phyloP scores from a whole-genome alignment of 2,329 filamentous ascomycete genomes.

The Cladosporium austrohemisphaericum region DNA sequence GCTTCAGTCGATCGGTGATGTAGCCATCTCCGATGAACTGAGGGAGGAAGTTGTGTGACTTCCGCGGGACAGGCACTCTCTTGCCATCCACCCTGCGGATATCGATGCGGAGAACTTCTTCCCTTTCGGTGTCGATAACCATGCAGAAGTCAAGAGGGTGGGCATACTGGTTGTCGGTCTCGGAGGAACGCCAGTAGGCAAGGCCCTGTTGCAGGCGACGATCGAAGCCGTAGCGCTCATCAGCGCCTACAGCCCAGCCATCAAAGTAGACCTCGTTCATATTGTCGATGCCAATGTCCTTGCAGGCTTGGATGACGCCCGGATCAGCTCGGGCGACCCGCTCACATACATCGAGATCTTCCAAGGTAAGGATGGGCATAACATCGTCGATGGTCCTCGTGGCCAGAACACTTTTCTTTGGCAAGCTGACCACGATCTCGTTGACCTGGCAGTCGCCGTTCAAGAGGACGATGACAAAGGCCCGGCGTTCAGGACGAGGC shows the following conservation, averaged over 20 bases:
- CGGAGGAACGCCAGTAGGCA: conserved; percentile 31
- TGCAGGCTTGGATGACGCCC: conserved; percentile 34
- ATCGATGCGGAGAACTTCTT: conserved; percentile 32
- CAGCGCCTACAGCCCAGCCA: conserved; percentile 37
- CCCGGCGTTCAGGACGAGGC: conserved; percentile 32
- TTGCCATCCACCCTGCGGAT: conserved; percentile 33
- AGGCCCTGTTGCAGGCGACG: conserved; percentile 34
- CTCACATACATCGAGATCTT: conserved; percentile 36
- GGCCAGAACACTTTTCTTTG: conserved; percentile 1
- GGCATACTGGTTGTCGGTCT: conserved; percentile 34
- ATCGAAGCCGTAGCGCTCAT: conserved; percentile 36
- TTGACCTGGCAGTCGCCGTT: conserved; percentile 29
- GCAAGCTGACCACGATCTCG: conserved; percentile 15
- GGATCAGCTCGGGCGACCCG: conserved; percentile 32
- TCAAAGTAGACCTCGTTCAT: conserved; percentile 36
- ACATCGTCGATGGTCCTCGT: conserved; percentile 37
- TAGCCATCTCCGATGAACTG: conserved; percentile 48
- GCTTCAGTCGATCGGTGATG: conserved; percentile 50
- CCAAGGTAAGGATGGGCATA: conserved; percentile 42
- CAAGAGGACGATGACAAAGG: conserved; percentile 49
- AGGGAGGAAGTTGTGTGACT: conserved; percentile 37
- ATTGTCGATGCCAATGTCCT: conserved; percentile 35
- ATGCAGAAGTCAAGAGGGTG: conserved; percentile 32
- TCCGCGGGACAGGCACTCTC: conserved; percentile 21
- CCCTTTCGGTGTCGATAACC: conserved; percentile 29